Evolutionary conservation across 1,139 yeast species (phyloP).

Genomic region (Hansenula lynferdii): DNA sequence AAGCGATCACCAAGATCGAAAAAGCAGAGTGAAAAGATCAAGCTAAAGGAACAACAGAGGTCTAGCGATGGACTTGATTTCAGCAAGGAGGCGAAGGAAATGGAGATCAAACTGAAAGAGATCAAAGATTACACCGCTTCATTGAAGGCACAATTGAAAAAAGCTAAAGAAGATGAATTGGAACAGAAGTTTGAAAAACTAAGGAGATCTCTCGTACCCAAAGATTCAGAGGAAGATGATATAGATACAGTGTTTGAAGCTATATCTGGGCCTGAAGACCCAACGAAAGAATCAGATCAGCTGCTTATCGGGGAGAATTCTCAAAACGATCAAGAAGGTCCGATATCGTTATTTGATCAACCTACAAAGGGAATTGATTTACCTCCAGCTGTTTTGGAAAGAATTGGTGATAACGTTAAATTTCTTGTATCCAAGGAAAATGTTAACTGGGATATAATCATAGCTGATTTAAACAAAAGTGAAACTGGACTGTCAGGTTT

Average conservation of each 20-base stretch:
- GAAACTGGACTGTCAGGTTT: conserved; percentile 39
- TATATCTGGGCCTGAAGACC: no score
- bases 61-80: not conserved
- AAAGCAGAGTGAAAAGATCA: not conserved
- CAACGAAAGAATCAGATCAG: no score
- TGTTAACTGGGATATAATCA: conserved; percentile 53
- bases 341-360: conserved; percentile 17
- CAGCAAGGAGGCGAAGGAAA: conserved; percentile 19
- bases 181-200: conserved; percentile 7
- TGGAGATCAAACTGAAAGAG: conserved; percentile 35
- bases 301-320: no score
- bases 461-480: conserved; percentile 37
- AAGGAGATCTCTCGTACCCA: conserved; percentile 9
- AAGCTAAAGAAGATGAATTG: conserved; percentile 19
- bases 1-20: not conserved
- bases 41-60: not conserved
- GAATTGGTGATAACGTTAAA: conserved; percentile 44
- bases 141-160: conserved; percentile 24
- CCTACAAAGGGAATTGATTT: conserved; percentile 27
- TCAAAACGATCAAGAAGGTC: no score
- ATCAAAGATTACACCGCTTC: conserved; percentile 33
- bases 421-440: conserved; percentile 38
- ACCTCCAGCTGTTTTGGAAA: conserved; percentile 38
- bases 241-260: no score
- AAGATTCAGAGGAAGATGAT: conserved; percentile 28